Evolutionary conservation across 768 basidiomycete species (phyloP).

Genomic region (Coprinopsis sp.): DNA sequence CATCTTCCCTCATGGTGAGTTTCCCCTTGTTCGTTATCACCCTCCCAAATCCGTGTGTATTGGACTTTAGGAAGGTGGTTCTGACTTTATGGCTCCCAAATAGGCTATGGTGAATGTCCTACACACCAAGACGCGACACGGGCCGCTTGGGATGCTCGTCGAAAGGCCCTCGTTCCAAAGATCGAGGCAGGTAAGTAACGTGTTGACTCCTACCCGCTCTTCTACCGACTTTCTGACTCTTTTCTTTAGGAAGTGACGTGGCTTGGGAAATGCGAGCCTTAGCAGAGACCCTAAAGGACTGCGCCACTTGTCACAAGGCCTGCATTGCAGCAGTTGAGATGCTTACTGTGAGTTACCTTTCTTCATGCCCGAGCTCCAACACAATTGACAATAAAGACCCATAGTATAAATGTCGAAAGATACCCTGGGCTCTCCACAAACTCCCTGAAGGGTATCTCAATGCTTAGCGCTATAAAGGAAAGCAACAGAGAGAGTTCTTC

Average conservation of each 20-base stretch:
- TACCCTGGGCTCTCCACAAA: constrained; percentile 7
- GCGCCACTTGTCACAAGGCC: constrained; percentile 54
- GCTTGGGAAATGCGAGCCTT: constrained; percentile 62
- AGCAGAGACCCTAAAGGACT: constrained; percentile 40
- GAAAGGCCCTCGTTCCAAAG: constrained; percentile 38
- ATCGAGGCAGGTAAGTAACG: constrained; percentile 48
- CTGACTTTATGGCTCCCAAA: not conserved
- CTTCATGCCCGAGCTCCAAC: constrained; percentile 4
- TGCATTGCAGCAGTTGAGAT: constrained; percentile 62
- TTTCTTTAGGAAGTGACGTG: constrained; percentile 53
- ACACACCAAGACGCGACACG: constrained; percentile 42
- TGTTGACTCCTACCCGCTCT: constrained; percentile 1
- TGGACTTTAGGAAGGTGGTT: no score
- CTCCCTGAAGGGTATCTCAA: constrained; percentile 8
- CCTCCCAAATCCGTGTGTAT: not conserved
- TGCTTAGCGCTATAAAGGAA: constrained; percentile 6
- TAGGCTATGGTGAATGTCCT: constrained; percentile 59
- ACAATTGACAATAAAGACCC: constrained; percentile 1
- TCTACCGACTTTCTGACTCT: constrained; percentile 6
- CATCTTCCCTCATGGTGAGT: constrained; percentile 56
- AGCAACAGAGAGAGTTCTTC: not conserved
- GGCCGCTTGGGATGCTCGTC: constrained; percentile 48
- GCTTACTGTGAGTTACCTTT: constrained; percentile 48
- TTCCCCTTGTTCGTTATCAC: not conserved
- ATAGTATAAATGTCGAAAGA: constrained; percentile 56